Evolutionary conservation across 192 early-diverging fungal genomes (phyloP).

Genomic region (Backusella mclennaniae): DNA sequence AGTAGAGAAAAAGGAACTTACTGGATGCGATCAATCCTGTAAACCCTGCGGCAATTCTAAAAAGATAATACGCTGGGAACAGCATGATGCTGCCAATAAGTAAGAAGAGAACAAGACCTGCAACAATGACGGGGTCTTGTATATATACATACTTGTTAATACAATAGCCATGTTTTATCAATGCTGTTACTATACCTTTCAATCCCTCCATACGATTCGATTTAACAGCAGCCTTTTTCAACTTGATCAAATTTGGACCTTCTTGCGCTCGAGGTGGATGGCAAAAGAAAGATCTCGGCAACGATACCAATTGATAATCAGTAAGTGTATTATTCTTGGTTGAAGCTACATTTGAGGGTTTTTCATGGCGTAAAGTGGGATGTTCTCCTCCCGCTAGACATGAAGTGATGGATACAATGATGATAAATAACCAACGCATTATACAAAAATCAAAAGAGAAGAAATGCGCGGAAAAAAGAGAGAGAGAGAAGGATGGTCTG

Average conservation of each 20-base stretch:
- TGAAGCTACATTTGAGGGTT: not conserved
- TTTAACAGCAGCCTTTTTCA: not conserved
- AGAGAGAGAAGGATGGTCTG: not conserved
- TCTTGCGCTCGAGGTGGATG: not conserved
- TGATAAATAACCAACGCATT: not conserved
- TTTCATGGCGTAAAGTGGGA: not conserved
- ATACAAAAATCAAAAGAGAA: not conserved
- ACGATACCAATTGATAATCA: not conserved
- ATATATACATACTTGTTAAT: too few relatives aligned
- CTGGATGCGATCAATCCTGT: slow-evolving; percentile 27
- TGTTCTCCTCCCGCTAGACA: not conserved
- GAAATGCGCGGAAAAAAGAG: not conserved
- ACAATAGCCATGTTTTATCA: too few relatives aligned
- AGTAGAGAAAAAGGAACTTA: not conserved
- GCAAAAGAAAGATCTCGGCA: not conserved
- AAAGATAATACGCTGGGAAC: slow-evolving; percentile 40
- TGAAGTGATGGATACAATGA: not conserved
- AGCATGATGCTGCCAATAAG: slow-evolving; percentile 4
- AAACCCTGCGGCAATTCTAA: slow-evolving; percentile 38
- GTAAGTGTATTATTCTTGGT: not conserved
- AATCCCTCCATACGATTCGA: not conserved
- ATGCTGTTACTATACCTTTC: not conserved
- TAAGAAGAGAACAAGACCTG: not conserved
- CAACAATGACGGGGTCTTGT: not conserved
- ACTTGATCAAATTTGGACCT: not conserved